These are phyloP conservation scores for Colletotrichum phormii DNA, from an alignment of 2,329 filamentous ascomycete genomes.

Conservation along the genomic window DNA sequence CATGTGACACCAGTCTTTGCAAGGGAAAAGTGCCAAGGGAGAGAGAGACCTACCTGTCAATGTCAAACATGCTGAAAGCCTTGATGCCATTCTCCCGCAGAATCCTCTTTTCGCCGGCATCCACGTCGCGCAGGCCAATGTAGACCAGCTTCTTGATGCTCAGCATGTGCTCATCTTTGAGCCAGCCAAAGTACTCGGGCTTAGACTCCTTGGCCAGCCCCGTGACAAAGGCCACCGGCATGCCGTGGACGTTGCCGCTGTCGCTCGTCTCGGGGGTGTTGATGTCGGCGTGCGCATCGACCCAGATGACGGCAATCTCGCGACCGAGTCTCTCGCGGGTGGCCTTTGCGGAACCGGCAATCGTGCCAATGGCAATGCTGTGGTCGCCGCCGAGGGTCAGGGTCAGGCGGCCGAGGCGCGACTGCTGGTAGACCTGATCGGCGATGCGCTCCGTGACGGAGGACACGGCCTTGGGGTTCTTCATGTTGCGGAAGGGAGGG, in stretches of 20 bases:
- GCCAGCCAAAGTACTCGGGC: conserved; percentile 90
- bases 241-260: conserved; percentile 96
- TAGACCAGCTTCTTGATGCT: conserved; percentile 92
- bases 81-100: conserved; percentile 90
- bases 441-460: conserved; percentile 85
- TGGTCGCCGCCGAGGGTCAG: conserved; percentile 96
- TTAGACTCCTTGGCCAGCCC: conserved; percentile 82
- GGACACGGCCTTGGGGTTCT: conserved; percentile 88
- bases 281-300: conserved; percentile 97
- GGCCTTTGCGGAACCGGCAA: conserved; percentile 88
- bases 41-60: conserved; percentile 69
- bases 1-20: too few species aligned
- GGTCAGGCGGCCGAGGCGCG: conserved; percentile 84
- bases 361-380: conserved; percentile 93
- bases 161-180: conserved; percentile 76
- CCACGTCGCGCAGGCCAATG: conserved; percentile 94
- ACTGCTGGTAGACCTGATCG: conserved; percentile 88
- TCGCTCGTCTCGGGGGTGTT: conserved; percentile 92
- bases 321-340: conserved; percentile 82
- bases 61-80: conserved; percentile 98
- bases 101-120: conserved; percentile 93
- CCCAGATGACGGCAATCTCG: conserved; percentile 97
- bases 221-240: conserved; percentile 94
- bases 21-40: background rate
- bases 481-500: conserved; percentile 90